phyloP scores from a whole-genome alignment of 495 filamentous ascomycete species.

The Penicillium maclennaniae region DNA sequence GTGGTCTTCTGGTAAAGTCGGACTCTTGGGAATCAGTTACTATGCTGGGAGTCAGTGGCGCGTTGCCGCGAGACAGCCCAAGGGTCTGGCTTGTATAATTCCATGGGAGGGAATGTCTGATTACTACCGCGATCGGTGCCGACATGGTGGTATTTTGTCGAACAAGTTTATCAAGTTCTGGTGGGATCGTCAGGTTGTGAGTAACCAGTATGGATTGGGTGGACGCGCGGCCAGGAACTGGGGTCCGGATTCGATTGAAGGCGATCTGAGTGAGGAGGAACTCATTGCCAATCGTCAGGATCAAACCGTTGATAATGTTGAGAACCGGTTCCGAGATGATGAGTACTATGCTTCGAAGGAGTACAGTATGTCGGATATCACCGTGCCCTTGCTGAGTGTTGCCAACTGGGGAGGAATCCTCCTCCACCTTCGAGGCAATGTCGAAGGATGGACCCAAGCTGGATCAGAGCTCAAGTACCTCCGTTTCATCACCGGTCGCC shows the following conservation, averaged over 20 bases:
- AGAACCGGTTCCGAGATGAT: slow-evolving; percentile 54
- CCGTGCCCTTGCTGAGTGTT: slow-evolving; percentile 58
- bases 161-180: slow-evolving; percentile 61
- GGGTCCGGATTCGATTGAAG: slow-evolving; percentile 58
- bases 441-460: slow-evolving; percentile 57
- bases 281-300: slow-evolving; percentile 51
- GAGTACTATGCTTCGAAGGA: slow-evolving; percentile 58
- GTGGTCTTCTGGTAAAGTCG: slow-evolving; percentile 61
- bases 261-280: slow-evolving; percentile 52
- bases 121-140: slow-evolving; percentile 58
- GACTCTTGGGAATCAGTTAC: slow-evolving; percentile 59
- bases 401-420: slow-evolving; percentile 66
- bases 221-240: slow-evolving; percentile 33
- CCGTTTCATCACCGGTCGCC: slow-evolving; percentile 63
- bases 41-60: slow-evolving; percentile 63
- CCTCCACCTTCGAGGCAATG: slow-evolving; percentile 61
- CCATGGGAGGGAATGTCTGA: slow-evolving; percentile 71
- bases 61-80: slow-evolving; percentile 57
- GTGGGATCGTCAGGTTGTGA: slow-evolving; percentile 60
- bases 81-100: slow-evolving; percentile 55
- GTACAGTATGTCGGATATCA: slow-evolving; percentile 57
- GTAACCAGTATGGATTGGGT: slow-evolving; percentile 60
- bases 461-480: slow-evolving; percentile 62
- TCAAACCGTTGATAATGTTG: slow-evolving; percentile 45
- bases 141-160: slow-evolving; percentile 63